Evolutionary conservation across 2,329 filamentous ascomycete genomes (phyloP).

Genomic region (Thermomyces lanuginosus): DNA sequence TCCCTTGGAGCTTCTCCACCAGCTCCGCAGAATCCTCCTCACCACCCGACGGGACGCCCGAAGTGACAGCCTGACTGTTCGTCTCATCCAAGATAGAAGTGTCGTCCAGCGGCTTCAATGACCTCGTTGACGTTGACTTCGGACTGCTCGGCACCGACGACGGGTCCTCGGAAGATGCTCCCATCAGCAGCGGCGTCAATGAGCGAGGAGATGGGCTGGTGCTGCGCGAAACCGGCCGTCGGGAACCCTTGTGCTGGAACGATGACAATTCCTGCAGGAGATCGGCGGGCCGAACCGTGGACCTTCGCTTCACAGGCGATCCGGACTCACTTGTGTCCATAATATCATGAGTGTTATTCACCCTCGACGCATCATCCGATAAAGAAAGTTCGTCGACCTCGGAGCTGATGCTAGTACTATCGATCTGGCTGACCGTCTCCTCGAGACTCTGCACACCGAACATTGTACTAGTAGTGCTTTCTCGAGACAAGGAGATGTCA

Average conservation of each 20-base stretch:
- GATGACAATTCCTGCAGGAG: no score
- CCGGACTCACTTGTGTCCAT: slow-evolving; percentile 9
- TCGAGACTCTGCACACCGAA: slow-evolving; percentile 7
- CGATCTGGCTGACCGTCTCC: slow-evolving; percentile 4
- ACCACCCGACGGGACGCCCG: slow-evolving; percentile 40
- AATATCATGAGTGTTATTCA: slow-evolving; percentile 11
- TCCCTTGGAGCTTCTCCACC: slow-evolving; percentile 17
- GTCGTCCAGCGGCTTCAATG: slow-evolving; percentile 42
- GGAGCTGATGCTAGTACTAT: no score
- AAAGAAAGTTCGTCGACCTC: no score
- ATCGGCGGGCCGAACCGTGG: slow-evolving; percentile 16
- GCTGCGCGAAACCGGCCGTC: slow-evolving; percentile 5
- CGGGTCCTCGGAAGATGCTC: slow-evolving; percentile 26
- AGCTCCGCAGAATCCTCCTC: slow-evolving; percentile 27
- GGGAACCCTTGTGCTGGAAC: slow-evolving; percentile 7
- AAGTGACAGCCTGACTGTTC: slow-evolving; percentile 39
- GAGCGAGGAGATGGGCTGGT: slow-evolving; percentile 22
- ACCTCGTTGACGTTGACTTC: slow-evolving; percentile 43
- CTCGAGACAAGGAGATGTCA: not conserved
- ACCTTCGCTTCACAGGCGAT: slow-evolving; percentile 18
- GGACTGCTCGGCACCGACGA: slow-evolving; percentile 42
- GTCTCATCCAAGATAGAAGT: slow-evolving; percentile 39
- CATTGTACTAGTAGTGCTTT: slow-evolving; percentile 1
- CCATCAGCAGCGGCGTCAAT: slow-evolving; percentile 28
- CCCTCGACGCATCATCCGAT: slow-evolving; percentile 4